Base-by-base conservation (phyloP, 345 rosid species). In the Lepidium sativum region DNA sequence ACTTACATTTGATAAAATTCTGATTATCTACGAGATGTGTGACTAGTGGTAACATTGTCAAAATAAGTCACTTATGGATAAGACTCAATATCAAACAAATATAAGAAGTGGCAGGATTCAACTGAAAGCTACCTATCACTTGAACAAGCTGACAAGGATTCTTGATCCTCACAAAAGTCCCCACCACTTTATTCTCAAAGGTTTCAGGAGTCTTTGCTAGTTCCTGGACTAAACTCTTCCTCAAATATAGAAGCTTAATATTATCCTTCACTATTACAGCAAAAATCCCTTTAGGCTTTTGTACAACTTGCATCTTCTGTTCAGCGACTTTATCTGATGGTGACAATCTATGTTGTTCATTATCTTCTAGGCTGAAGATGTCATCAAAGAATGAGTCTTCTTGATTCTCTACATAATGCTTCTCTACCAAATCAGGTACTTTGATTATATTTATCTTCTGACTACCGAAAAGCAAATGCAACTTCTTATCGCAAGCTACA, bases 81-180 rank as follows among this genome's bases (percentile, higher is more conserved):
- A 38, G 37, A 23, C 37, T 50, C 37, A 37, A 10, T 63, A 38
- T 38, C 47, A 38, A 25, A 13, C 4, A 20, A 35, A 38, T 38
- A 23, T n/a, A 38, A 56, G 9, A 25, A 56, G 33, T 4, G 31
- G 31, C 18, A 39, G 1, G 45, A 23, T 45, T 56, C 32, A 67
- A 9, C n/a, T 32, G 33, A 9, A 69, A 42, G 55, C 27, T 38
- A 86, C 96, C 98, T 53, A 74, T 77, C 39, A 91, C 91, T 62
- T 80, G 86, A 73, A 84, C 78, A 66, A 86, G 86, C 82, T 74
- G 79, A 71, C 73, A 54, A 11, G 86, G 78, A 51, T 84, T 80
- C 71, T 86, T 91, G 56, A 84, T 76, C 76, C 88, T 81, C 31
- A 86, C 84, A 72, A 86, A 79, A 70, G 86, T 76, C 50, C 89